These are phyloP conservation scores for Colletotrichum horii DNA, from an alignment of 2,329 filamentous ascomycete species.

Conservation along the genomic window DNA sequence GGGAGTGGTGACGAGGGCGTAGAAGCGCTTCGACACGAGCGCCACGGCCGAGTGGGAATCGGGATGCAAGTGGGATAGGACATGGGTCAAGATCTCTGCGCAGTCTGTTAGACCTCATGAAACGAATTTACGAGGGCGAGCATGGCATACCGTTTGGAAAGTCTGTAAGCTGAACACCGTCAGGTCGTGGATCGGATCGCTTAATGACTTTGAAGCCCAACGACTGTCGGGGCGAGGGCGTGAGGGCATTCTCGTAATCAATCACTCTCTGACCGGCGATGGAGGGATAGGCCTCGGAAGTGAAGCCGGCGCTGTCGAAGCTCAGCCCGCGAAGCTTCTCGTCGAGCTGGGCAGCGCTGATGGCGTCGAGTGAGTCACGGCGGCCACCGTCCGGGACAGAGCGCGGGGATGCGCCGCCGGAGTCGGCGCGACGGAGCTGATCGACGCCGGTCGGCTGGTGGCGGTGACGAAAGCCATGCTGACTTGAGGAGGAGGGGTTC, in stretches of 20 bases:
- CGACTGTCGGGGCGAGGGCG: slow-evolving; percentile 50
- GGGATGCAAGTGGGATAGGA: slow-evolving; percentile 87
- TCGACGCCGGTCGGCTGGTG: slow-evolving; percentile 44
- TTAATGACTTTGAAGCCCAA: slow-evolving; percentile 63
- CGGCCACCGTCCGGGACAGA: slow-evolving; percentile 33
- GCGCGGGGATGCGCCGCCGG: slow-evolving; percentile 40
- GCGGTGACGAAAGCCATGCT: slow-evolving; percentile 61
- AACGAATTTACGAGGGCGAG: not conserved
- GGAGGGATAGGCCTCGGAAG: slow-evolving; percentile 29
- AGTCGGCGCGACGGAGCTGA: slow-evolving; percentile 35
- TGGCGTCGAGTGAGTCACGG: slow-evolving; percentile 31
- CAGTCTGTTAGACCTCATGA: not conserved
- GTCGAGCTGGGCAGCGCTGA: slow-evolving; percentile 51
- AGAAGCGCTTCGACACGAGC: slow-evolving; percentile 86
- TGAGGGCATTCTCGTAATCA: slow-evolving; percentile 66
- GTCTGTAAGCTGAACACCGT: slow-evolving; percentile 51
- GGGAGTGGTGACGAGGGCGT: slow-evolving; percentile 84
- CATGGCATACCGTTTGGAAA: slow-evolving; percentile 80
- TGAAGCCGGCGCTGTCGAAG: slow-evolving; percentile 29
- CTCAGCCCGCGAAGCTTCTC: slow-evolving; percentile 60
- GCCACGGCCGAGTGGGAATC: slow-evolving; percentile 82
- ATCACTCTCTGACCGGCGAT: slow-evolving; percentile 58
- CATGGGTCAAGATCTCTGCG: slow-evolving; percentile 88
- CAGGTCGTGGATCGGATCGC: slow-evolving; percentile 42
- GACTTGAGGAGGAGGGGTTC: slow-evolving; percentile 40